Evolutionary conservation across 208 protist genomes (phyloP).

Genomic region (Trypanosoma vivax): DNA sequence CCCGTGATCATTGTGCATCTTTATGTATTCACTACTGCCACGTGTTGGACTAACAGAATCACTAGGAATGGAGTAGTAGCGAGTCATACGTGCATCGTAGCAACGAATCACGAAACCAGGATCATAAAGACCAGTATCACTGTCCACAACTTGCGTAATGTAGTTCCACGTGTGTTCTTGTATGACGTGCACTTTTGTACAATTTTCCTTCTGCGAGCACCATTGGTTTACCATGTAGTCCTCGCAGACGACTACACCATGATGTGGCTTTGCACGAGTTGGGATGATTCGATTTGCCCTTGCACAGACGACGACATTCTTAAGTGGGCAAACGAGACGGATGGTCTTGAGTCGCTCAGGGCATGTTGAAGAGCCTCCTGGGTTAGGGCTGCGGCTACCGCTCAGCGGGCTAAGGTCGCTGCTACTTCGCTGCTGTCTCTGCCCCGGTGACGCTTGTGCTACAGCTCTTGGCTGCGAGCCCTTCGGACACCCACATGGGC

Average conservation of each 20-base stretch:
- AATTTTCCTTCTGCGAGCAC: conserved; percentile 55
- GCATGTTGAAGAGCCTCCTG: background rate
- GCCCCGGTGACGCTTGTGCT: conserved; percentile 24
- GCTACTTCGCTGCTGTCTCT: conserved; percentile 4
- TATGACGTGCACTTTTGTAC: conserved; percentile 70
- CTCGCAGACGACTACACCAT: conserved; percentile 47
- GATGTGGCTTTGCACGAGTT: conserved; percentile 7
- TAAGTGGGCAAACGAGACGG: conserved; percentile 15
- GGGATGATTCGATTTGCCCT: conserved; percentile 6
- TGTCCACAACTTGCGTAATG: conserved; percentile 30
- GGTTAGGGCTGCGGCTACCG: conserved; percentile 1
- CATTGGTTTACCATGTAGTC: conserved; percentile 45
- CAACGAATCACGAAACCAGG: conserved; percentile 62
- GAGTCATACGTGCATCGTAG: conserved; percentile 56
- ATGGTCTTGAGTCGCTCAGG: conserved; percentile 9
- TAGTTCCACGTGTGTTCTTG: conserved; percentile 70
- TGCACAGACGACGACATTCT: conserved; percentile 11
- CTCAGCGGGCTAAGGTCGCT: conserved; percentile 5
- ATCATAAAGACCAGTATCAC: conserved; percentile 35
- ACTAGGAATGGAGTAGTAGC: conserved; percentile 68
- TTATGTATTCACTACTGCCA: conserved; percentile 61
- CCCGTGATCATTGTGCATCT: conserved; percentile 79
- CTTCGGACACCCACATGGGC: too few species aligned
- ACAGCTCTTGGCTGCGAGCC: conserved; percentile 9
- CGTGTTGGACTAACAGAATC: conserved; percentile 52